Evolutionary conservation across 106 monocot genomes (phyloP), one percentile per base, ranked within the genome.

Genomic region (Cymbidium sinense): DNA sequence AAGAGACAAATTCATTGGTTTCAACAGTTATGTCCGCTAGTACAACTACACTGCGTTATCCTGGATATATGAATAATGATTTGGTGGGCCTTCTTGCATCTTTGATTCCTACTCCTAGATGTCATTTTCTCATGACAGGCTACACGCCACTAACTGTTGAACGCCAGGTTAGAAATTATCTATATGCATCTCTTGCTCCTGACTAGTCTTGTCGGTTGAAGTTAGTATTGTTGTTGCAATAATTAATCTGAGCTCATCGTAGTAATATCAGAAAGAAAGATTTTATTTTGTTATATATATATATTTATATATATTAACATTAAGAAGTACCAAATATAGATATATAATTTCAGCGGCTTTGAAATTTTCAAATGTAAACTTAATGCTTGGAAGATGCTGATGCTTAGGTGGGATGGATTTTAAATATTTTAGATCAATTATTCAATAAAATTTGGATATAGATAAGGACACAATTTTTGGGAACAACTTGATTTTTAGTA

Each of bases 11-110:
- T 84, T 99, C 99, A 0, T 85, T 99, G 78, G 99, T 99, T 34
- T 99, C 99, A 13, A 99, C 99, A 36, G 99, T 99, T 36, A 99
- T 99, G 99, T 99, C 99, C 81, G 99, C 99, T 51, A 95, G 95
- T 83, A 99, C 99, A 77, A 99, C 99, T 10, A 99, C 99, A 51
- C 69, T 99, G 73, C 83, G 99, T 10, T 99, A 99, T 81, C 99
- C 99, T 12, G 99, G 99, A 77, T 99, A 99, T 65, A 99, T 99
- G 99, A 99, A 99, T 80, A 99, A 99, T 85, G 99, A 99, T 84
- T 83, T 99, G 81, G 95, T 95, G 82, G 99, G 99, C 47, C 92
- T 99, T 79, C 95, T 99, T 83, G 94, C 99, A 18, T 95, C 94
- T 21, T 76, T 99, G 43, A 90, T 99, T 76, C 99, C 99, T 61